phyloP scores from a whole-genome alignment of 805 yeast genomes.

The Schizosaccharomyces osmophilus region DNA sequence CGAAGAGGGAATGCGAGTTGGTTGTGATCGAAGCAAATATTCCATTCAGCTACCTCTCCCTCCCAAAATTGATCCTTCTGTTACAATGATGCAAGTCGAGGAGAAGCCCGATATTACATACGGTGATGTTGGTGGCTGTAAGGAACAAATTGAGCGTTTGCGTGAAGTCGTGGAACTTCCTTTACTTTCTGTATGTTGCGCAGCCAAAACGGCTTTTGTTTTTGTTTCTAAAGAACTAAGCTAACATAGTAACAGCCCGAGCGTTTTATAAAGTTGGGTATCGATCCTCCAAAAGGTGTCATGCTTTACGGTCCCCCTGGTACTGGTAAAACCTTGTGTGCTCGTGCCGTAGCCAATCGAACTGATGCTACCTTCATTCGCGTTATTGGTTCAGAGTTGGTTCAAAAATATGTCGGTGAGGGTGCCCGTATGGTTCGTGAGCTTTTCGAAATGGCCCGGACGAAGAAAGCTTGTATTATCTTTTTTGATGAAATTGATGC shows the following conservation, averaged over 20 bases:
- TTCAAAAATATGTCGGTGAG: constrained; percentile 96
- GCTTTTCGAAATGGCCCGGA: constrained; percentile 94
- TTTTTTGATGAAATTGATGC: constrained; percentile 98
- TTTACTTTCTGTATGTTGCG: constrained; percentile 27
- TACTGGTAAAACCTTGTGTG: constrained; percentile 94
- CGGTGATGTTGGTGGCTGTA: constrained; percentile 95
- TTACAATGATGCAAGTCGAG: constrained; percentile 98
- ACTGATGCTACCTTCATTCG: constrained; percentile 97
- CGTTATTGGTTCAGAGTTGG: constrained; percentile 94
- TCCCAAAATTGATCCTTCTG: constrained; percentile 91
- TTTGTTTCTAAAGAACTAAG: neutral
- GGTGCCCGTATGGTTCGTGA: constrained; percentile 99
- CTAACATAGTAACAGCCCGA: constrained; percentile 29
- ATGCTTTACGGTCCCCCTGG: constrained; percentile 95
- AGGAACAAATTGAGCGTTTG: constrained; percentile 89
- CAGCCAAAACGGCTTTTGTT: neutral
- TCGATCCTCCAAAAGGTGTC: constrained; percentile 97
- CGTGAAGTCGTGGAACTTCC: constrained; percentile 94
- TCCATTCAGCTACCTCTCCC: constrained; percentile 94
- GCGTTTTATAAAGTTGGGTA: constrained; percentile 85
- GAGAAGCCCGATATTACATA: constrained; percentile 98
- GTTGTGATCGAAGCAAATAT: constrained; percentile 91
- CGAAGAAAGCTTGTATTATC: constrained; percentile 92
- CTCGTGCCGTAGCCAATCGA: constrained; percentile 96
- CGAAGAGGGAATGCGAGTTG: constrained; percentile 98